Evolutionary conservation across 495 filamentous ascomycete genomes (phyloP).

Genomic region (Penicillium lagena): DNA sequence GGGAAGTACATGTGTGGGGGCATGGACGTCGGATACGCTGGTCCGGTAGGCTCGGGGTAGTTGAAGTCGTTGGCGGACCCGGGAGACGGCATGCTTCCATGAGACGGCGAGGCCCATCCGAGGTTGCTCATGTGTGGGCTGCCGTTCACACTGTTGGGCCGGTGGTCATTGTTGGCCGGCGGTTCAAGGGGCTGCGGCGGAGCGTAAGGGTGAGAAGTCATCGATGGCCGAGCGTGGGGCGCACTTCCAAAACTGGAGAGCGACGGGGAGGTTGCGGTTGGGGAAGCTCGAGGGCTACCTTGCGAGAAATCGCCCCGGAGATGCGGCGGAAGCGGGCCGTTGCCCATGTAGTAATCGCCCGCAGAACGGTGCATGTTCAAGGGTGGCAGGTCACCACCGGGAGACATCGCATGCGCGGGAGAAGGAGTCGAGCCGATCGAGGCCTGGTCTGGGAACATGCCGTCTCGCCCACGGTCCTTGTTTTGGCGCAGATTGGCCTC

Average conservation of each 20-base stretch:
- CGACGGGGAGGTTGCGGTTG: constrained; percentile 54
- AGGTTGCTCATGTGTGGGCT: constrained; percentile 69
- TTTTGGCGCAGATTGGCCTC: constrained; percentile 67
- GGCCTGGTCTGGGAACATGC: constrained; percentile 69
- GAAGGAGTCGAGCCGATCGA: constrained; percentile 87
- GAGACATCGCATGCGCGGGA: constrained; percentile 78
- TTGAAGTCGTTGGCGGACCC: constrained; percentile 58
- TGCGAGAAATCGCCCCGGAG: constrained; percentile 74
- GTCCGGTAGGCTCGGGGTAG: constrained; percentile 63
- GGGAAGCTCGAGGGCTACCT: constrained; percentile 63
- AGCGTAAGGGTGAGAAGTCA: constrained; percentile 83
- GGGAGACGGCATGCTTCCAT: constrained; percentile 57
- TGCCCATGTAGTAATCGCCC: constrained; percentile 60
- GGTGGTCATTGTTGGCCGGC: constrained; percentile 68
- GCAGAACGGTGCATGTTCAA: constrained; percentile 64
- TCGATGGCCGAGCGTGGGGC: constrained; percentile 53
- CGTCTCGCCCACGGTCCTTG: constrained; percentile 55
- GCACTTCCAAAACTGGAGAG: constrained; percentile 50
- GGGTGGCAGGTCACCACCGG: constrained; percentile 66
- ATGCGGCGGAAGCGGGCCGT: constrained; percentile 73
- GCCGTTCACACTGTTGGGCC: constrained; percentile 57
- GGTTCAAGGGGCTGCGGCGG: constrained; percentile 87
- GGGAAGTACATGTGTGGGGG: constrained; percentile 60
- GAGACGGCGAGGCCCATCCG: constrained; percentile 69
- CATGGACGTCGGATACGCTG: constrained; percentile 47